phyloP scores from a whole-genome alignment of 768 basidiomycete genomes.

The Hirschioporus abietinus region DNA sequence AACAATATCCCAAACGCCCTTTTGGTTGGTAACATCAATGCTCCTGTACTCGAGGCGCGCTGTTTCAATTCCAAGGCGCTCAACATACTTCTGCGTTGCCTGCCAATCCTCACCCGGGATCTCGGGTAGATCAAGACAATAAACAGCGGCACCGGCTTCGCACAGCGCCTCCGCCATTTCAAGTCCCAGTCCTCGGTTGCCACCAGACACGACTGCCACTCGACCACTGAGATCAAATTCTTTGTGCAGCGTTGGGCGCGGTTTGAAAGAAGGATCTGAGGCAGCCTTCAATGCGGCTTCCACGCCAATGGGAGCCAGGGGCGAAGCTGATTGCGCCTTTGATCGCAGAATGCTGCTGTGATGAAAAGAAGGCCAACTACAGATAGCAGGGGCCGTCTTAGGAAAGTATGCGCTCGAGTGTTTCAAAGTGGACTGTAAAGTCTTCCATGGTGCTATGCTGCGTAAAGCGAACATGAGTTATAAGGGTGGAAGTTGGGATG shows the following conservation, averaged over 20 bases:
- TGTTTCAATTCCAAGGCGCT: slow-evolving; percentile 28
- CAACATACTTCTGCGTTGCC: slow-evolving; percentile 48
- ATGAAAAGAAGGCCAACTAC: neutral
- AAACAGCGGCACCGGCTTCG: slow-evolving; percentile 34
- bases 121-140: slow-evolving; percentile 16
- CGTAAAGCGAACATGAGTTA: neutral
- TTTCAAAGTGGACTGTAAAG: neutral
- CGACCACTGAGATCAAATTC: slow-evolving; percentile 29
- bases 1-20: slow-evolving; percentile 13
- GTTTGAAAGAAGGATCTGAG: slow-evolving; percentile 24
- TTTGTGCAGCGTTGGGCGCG: slow-evolving; percentile 47
- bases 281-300: slow-evolving; percentile 46
- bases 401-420: neutral
- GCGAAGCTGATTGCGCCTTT: slow-evolving; percentile 38
- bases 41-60: slow-evolving; percentile 20
- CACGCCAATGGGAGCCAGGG: slow-evolving; percentile 60
- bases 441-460: neutral
- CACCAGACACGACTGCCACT: slow-evolving; percentile 50
- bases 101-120: slow-evolving; percentile 46
- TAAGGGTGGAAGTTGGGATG: neutral
- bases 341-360: neutral
- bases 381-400: neutral
- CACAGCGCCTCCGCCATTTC: slow-evolving; percentile 25
- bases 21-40: slow-evolving; percentile 22
- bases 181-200: slow-evolving; percentile 43